Percentiles rank a stretch among this genome's conserved stretches.
Conservation (phyloP, 169 alveolate genomes). For the Hepatocystis sp. region DNA sequence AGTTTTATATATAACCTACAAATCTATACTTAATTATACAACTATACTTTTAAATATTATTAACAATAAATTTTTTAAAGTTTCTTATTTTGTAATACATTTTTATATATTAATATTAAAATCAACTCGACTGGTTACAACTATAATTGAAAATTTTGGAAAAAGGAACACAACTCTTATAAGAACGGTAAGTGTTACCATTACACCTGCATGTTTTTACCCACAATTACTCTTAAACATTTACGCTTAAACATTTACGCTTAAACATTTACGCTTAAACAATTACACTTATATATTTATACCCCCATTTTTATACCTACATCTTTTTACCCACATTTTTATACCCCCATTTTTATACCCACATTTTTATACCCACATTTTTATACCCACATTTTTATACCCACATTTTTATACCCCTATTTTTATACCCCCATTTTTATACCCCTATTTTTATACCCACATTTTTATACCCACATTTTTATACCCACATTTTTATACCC, state of each 20-base stretch:
- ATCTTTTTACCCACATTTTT: no score
- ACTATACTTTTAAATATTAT: constrained; percentile 44
- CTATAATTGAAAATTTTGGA: constrained; percentile 57
- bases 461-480: not conserved
- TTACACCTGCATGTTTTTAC: not conserved
- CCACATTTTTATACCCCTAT: no score
- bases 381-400: no score
- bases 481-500: not conserved
- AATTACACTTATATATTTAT: no score
- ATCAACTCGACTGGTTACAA: constrained; percentile 51
- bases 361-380: no score
- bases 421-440: no score
- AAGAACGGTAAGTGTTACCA: constrained; percentile 22
- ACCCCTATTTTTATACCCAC: no score
- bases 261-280: no score
- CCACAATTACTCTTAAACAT: no score
- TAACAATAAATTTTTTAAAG: constrained; percentile 20
- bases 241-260: no score
- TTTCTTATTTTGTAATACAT: constrained; percentile 46
- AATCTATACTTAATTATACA: constrained; percentile 38
- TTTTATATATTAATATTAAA: constrained; percentile 24
- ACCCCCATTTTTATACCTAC: no score
- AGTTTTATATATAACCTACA: constrained; percentile 44
- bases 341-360: no score
- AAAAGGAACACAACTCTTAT: constrained; percentile 40